Base-by-base conservation (phyloP, 345 rosid genomes). In the Conringia planisiliqua region DNA sequence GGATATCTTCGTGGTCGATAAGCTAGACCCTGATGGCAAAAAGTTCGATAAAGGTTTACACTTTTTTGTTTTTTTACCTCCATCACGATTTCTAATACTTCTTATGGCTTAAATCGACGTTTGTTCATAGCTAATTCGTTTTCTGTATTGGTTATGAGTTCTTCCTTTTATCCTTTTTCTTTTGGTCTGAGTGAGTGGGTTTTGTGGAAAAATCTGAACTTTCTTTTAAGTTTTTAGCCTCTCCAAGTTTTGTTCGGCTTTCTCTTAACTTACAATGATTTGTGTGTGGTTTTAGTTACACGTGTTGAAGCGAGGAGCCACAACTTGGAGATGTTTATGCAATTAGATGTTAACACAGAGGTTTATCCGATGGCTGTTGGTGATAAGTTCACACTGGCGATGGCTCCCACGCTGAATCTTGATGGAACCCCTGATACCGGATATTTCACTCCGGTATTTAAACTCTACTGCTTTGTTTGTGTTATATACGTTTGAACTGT, bases 361-460 rank as follows among this genome's bases (percentile, higher is more conserved):
- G 18, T 87, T 65, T 89, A 89, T 74, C 89, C 91, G 0, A 54
- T 89, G 83, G 78, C 67, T 50, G 87, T 78, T 22, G 86, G 82
- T 58, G 86, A 86, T 33, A 91, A 85, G 79, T 91, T 89, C 51
- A 82, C 88, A 52, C 57, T 88, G 79, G 96, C 89, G 0, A 42
- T 89, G 80, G 91, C 90, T 72, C 82, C 83, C 47, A 89, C 91
- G 0, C 68, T 88, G 43, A 87, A 91, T 74, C 70, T 81, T 73
- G 95, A 91, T 78, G 95, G 95, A 36, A 87, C 85, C 46, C 91
- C 95, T 1, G 92, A 91, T 63, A 78, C 95, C 13, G 80, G 85
- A 6, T 87, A 87, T 64, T 86, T 77, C 77, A 82, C 87, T 66
- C 88, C 77, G 76, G 93, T 89, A 84, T 60, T 29, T 10, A 35